phyloP scores from a whole-genome alignment of 148 eudicot species.

The Rhododendron griersonianum region DNA sequence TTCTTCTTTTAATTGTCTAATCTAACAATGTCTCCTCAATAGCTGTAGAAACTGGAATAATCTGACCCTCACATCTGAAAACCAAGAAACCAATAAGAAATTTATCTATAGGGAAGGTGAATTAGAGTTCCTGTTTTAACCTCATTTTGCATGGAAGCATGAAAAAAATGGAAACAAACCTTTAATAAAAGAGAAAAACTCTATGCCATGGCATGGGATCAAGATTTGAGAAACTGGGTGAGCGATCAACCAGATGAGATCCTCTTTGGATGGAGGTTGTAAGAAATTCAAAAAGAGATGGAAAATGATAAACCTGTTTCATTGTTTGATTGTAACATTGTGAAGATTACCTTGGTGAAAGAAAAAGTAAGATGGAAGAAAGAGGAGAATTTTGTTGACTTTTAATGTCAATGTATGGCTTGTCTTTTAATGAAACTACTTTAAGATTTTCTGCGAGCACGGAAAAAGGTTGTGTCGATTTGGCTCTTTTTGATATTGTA shows the following conservation, averaged over 20 bases:
- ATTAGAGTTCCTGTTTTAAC: background rate
- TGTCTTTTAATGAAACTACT: background rate
- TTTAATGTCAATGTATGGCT: conserved; percentile 9
- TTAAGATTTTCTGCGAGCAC: background rate
- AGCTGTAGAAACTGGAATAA: background rate
- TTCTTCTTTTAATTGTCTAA: background rate
- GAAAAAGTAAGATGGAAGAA: background rate
- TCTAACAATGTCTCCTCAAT: conserved; percentile 5
- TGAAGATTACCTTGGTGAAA: background rate
- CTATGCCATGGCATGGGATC: background rate
- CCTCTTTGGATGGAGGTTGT: background rate
- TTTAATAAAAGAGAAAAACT: background rate
- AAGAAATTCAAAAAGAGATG: conserved; percentile 1
- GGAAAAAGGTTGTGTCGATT: background rate
- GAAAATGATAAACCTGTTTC: background rate
- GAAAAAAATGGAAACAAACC: background rate
- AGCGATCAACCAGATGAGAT: background rate
- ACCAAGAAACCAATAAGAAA: background rate
- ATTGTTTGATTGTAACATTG: background rate
- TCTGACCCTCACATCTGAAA: background rate
- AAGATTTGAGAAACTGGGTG: background rate
- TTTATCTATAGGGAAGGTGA: background rate
- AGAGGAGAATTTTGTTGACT: background rate
- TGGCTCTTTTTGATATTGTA: background rate
- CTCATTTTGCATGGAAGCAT: too few relatives aligned